Conservation (phyloP, 805 yeast species). For the Metschnikowia santaceciliae region DNA sequence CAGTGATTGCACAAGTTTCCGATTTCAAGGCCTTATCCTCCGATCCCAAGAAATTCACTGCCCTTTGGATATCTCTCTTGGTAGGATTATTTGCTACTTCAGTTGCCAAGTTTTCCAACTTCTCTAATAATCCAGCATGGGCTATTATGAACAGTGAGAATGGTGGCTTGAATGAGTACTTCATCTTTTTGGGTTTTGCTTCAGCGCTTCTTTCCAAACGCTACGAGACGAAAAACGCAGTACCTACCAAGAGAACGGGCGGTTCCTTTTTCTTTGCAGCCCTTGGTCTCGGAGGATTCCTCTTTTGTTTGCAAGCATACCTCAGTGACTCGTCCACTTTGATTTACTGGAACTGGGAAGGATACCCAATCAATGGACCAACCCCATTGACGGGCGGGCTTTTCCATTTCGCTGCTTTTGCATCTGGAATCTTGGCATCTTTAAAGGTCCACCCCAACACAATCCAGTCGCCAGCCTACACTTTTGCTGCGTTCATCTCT, state of each 20-base stretch:
- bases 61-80: conserved; percentile 54
- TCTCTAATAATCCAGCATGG: conserved; percentile 94
- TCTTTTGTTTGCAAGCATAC: conserved; percentile 70
- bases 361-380: conserved; percentile 84
- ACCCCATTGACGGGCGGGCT: conserved; percentile 83
- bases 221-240: conserved; percentile 13
- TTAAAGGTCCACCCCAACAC: conserved; percentile 22
- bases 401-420: conserved; percentile 55
- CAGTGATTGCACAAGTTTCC: conserved; percentile 53
- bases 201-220: conserved; percentile 61
- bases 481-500: conserved; percentile 46
- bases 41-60: conserved; percentile 31
- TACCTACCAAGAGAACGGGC: conserved; percentile 12
- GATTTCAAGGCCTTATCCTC: conserved; percentile 41
- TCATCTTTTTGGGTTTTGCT: conserved; percentile 58
- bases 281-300: conserved; percentile 70
- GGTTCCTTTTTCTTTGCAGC: conserved; percentile 52
- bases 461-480: conserved; percentile 26
- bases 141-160: conserved; percentile 82
- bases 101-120: conserved; percentile 67
- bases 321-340: conserved; percentile 81
- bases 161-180: conserved; percentile 81
- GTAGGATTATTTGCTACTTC: conserved; percentile 74
- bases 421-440: conserved; percentile 44
- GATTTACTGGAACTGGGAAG: conserved; percentile 96